Evolutionary conservation across 495 filamentous ascomycete genomes (phyloP).

Genomic region (Cercophora scortea): DNA sequence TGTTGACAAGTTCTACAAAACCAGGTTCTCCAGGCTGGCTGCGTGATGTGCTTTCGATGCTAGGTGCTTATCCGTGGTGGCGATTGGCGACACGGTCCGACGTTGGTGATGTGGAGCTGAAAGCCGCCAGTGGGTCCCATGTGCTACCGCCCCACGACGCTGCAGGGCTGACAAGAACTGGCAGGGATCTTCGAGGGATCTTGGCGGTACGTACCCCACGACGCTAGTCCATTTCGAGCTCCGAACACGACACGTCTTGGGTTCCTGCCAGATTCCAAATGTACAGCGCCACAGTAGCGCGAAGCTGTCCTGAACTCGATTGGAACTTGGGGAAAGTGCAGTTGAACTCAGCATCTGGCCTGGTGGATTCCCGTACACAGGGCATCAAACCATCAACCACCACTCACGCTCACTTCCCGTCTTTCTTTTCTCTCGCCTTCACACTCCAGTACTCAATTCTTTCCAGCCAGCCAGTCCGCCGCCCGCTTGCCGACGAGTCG

Average conservation of each 20-base stretch:
- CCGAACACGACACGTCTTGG: slow-evolving; percentile 12
- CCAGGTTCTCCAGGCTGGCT: too few relatives aligned
- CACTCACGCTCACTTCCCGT: not conserved
- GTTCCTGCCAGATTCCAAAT: slow-evolving; percentile 2
- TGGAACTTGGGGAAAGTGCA: not conserved
- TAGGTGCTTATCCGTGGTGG: not conserved
- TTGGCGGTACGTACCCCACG: not conserved
- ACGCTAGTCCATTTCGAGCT: slow-evolving; percentile 15
- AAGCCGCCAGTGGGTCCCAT: too few relatives aligned
- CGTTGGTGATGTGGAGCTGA: too few relatives aligned
- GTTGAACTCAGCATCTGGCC: too few relatives aligned
- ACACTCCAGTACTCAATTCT: not conserved
- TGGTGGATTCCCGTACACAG: too few relatives aligned
- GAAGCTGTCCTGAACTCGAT: slow-evolving; percentile 15
- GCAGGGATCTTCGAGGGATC: not conserved
- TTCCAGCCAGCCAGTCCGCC: not conserved
- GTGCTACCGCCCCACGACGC: not conserved
- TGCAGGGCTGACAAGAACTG: slow-evolving; percentile 12
- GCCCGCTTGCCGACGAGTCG: not conserved
- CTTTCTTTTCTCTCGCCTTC: not conserved
- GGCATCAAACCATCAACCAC: not conserved
- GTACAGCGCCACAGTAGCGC: not conserved
- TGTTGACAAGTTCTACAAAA: too few relatives aligned
- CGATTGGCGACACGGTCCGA: not conserved
- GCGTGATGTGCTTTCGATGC: not conserved